These are phyloP conservation scores for Mortierella sp. DNA, from an alignment of 371 early-diverging fungal species.

Conservation along the genomic window DNA sequence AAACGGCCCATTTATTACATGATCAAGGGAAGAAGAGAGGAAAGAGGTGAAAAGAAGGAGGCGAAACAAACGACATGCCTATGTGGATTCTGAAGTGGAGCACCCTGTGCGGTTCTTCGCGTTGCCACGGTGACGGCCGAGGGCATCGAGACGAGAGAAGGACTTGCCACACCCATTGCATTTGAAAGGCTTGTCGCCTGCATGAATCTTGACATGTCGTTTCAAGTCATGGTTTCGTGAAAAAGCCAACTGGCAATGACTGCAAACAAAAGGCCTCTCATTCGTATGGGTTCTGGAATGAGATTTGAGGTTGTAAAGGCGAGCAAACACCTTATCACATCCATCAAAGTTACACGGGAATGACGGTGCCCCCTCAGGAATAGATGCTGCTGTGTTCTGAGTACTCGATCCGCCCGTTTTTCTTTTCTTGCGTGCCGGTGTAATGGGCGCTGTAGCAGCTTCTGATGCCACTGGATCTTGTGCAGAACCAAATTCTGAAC, in stretches of 20 bases:
- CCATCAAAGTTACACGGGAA: slow-evolving; percentile 72
- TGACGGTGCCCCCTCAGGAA: slow-evolving; percentile 49
- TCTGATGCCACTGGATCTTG: slow-evolving; percentile 12
- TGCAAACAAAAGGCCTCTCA: slow-evolving; percentile 83
- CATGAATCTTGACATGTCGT: slow-evolving; percentile 87
- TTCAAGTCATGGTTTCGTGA: slow-evolving; percentile 90
- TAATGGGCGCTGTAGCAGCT: slow-evolving; percentile 1
- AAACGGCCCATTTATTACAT: slow-evolving; percentile 5
- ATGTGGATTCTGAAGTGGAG: neutral
- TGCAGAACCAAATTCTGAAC: slow-evolving; percentile 47
- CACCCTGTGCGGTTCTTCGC: slow-evolving; percentile 49
- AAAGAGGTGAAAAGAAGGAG: neutral
- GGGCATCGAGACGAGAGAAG: slow-evolving; percentile 65
- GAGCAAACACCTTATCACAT: slow-evolving; percentile 80
- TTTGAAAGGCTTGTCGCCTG: slow-evolving; percentile 85
- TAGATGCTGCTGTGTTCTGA: slow-evolving; percentile 47
- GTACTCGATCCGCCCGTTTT: slow-evolving; percentile 19
- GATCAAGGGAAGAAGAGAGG: neutral
- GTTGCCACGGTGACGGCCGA: slow-evolving; percentile 54
- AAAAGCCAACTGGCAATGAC: slow-evolving; percentile 78
- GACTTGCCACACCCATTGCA: slow-evolving; percentile 85
- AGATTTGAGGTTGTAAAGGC: slow-evolving; percentile 83
- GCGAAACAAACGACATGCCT: neutral
- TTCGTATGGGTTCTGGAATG: slow-evolving; percentile 85
- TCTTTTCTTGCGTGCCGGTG: slow-evolving; percentile 29